A percentile compares a stretch with the other conserved stretches of the same genome.
These are phyloP conservation scores for Xylaria polymorpha DNA, from an alignment of 2,329 filamentous ascomycete genomes.

Conservation along the genomic window DNA sequence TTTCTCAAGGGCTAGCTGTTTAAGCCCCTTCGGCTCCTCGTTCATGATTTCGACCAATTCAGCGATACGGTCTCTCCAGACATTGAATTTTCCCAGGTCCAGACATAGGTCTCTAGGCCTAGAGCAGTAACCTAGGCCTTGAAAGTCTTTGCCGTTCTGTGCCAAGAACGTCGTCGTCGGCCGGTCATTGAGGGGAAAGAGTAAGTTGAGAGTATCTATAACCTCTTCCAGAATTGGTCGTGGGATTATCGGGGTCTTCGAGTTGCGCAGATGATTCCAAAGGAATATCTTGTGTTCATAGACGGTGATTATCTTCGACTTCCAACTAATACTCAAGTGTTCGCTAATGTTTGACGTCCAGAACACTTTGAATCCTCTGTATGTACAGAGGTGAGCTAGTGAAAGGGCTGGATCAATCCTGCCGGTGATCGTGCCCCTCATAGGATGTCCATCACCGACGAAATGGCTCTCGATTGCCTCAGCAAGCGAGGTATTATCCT, in stretches of 20 bases:
- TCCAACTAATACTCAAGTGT: constrained; percentile 40
- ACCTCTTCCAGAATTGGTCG: constrained; percentile 37
- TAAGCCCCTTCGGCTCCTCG: constrained; percentile 32
- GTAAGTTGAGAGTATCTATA: constrained; percentile 42
- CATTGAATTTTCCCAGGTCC: constrained; percentile 28
- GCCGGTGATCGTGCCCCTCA: constrained; percentile 18
- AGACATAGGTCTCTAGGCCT: constrained; percentile 29
- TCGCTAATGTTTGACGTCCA: constrained; percentile 42
- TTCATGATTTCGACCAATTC: constrained; percentile 36
- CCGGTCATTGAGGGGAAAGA: constrained; percentile 39
- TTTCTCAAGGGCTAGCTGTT: constrained; percentile 29
- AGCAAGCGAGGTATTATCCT: constrained; percentile 9
- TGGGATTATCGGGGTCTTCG: constrained; percentile 28
- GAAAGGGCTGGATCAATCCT: constrained; percentile 27
- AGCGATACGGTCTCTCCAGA: constrained; percentile 28
- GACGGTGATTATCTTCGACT: constrained; percentile 38
- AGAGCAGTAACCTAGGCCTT: constrained; percentile 31
- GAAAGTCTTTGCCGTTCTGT: constrained; percentile 37
- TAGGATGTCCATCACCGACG: constrained; percentile 1
- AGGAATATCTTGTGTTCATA: constrained; percentile 44
- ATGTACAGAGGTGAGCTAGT: constrained; percentile 27
- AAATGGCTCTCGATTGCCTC: constrained; percentile 23
- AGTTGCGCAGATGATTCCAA: constrained; percentile 37
- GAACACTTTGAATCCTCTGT: constrained; percentile 35
- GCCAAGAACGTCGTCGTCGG: constrained; percentile 31